Evolutionary conservation across 1,284 basidiomycete genomes (phyloP).

Genomic region (Ganoderma meredithae): DNA sequence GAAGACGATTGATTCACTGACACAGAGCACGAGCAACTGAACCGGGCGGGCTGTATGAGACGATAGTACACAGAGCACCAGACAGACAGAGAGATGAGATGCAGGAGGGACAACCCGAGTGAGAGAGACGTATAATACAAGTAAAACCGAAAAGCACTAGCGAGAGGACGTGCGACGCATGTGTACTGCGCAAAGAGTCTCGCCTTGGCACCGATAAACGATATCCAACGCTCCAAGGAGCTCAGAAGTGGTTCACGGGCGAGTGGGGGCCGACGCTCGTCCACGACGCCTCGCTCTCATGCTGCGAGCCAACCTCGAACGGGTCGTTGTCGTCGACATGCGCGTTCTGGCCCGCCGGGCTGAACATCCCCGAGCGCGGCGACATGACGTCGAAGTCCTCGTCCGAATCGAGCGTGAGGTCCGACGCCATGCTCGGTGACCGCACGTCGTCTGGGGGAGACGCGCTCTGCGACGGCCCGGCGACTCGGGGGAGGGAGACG

Average conservation of each 20-base stretch:
- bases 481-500: background rate
- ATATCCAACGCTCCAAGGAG: background rate
- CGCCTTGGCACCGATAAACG: background rate
- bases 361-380: constrained; percentile 42
- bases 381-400: constrained; percentile 38
- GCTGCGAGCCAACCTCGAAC: constrained; percentile 34
- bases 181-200: background rate
- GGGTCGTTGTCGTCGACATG: constrained; percentile 34
- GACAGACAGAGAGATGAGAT: background rate
- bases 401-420: constrained; percentile 33
- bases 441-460: constrained; percentile 25
- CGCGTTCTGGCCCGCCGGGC: constrained; percentile 21
- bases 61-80: background rate
- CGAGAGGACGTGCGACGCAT: background rate
- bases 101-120: background rate
- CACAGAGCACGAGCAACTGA: background rate
- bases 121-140: constrained; percentile 5
- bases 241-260: constrained; percentile 29
- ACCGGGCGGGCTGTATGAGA: background rate
- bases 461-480: constrained; percentile 13
- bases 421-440: constrained; percentile 32
- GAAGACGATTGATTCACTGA: background rate
- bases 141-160: background rate
- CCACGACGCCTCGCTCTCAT: constrained; percentile 38
- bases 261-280: constrained; percentile 39